Evolutionary conservation across 2,329 filamentous ascomycete species (phyloP).

Genomic region (Sporothrix protearum): DNA sequence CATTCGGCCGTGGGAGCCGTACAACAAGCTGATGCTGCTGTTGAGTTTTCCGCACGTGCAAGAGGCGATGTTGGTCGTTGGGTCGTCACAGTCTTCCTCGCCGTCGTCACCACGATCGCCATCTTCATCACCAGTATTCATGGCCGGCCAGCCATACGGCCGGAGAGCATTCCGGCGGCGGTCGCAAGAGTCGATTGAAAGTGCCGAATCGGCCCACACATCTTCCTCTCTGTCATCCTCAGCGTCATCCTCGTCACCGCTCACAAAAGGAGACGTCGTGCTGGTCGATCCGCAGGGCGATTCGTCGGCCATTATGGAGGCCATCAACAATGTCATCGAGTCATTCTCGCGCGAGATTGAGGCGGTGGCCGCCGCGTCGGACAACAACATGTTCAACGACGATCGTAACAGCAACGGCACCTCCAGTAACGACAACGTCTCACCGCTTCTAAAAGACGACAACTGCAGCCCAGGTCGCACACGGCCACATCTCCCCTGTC

Average conservation of each 20-base stretch:
- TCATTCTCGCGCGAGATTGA: slow-evolving; percentile 31
- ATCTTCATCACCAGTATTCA: neutral
- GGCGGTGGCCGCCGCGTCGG: slow-evolving; percentile 15
- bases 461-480: neutral
- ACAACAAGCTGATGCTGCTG: slow-evolving; percentile 48
- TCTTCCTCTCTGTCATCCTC: neutral
- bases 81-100: neutral
- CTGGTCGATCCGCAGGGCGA: slow-evolving; percentile 35
- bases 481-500: slow-evolving; percentile 24
- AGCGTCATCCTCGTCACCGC: slow-evolving; percentile 15
- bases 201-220: neutral
- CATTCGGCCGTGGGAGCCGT: slow-evolving; percentile 49
- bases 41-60: slow-evolving; percentile 41
- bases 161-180: slow-evolving; percentile 18
- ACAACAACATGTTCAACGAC: neutral
- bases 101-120: neutral
- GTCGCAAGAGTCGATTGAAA: slow-evolving; percentile 25
- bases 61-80: slow-evolving; percentile 40
- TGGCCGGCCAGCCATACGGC: slow-evolving; percentile 9
- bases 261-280: slow-evolving; percentile 30
- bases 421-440: neutral
- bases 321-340: slow-evolving; percentile 31
- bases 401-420: neutral
- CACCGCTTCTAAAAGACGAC: slow-evolving; percentile 11
- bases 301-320: slow-evolving; percentile 25